Conservation (phyloP, 805 yeast species). For the Kazachstania africana region DNA sequence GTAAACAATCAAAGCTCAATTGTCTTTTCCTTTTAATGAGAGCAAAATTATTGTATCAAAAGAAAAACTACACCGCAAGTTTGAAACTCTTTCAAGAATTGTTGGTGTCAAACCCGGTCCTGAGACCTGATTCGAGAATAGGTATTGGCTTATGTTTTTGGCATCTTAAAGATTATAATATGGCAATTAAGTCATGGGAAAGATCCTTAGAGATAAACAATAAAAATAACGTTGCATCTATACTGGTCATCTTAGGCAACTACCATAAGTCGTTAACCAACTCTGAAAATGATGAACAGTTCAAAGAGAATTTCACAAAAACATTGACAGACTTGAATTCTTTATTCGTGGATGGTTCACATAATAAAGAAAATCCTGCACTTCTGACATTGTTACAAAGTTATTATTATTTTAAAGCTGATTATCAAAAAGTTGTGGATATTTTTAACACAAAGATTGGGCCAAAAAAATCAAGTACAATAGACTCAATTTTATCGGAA, state of each 20-base stretch:
- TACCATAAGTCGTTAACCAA: conserved; percentile 54
- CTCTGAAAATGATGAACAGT: conserved; percentile 37
- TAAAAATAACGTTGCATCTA: conserved; percentile 44
- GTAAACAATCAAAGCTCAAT: conserved; percentile 43
- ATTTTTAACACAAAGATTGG: conserved; percentile 40
- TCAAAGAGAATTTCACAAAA: conserved; percentile 43
- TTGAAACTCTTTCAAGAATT: conserved; percentile 77
- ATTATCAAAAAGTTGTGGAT: conserved; percentile 44
- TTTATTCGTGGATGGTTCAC: conserved; percentile 27
- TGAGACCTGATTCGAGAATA: conserved; percentile 84
- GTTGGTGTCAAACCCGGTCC: conserved; percentile 59
- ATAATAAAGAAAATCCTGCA: conserved; percentile 42
- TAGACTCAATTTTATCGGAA: conserved; percentile 39
- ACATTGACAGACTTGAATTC: conserved; percentile 39
- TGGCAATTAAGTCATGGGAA: conserved; percentile 77
- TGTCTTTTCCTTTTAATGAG: conserved; percentile 70
- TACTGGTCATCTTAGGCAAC: conserved; percentile 54
- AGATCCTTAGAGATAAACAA: conserved; percentile 62
- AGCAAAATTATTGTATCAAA: conserved; percentile 68
- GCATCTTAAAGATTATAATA: conserved; percentile 64
- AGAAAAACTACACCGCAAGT: conserved; percentile 61
- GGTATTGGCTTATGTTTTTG: conserved; percentile 94
- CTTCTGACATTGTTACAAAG: conserved; percentile 57
- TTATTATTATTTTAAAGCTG: conserved; percentile 58
- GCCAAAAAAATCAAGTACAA: conserved; percentile 25